A percentile compares a stretch with the other conserved stretches of the same genome.
Evolutionary conservation across 1,284 basidiomycete genomes (phyloP).

Genomic region (Puccinia triticina): DNA sequence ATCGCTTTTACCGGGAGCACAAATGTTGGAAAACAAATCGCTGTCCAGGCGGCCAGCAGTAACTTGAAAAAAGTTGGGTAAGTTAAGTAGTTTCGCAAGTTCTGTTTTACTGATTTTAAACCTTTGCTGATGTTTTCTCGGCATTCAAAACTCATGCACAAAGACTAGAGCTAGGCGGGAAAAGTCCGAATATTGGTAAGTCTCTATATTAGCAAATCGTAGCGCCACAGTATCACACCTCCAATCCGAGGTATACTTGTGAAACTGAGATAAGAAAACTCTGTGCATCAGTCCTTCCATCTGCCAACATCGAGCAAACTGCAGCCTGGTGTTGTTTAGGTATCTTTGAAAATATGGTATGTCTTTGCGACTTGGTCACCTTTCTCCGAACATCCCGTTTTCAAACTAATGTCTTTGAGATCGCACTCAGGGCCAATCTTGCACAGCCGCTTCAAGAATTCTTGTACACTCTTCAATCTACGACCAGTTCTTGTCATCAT

Average conservation of each 20-base stretch:
- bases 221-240: background rate
- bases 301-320: conserved; percentile 50
- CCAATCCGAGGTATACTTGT: background rate
- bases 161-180: conserved; percentile 57
- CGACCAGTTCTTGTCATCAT: conserved; percentile 44
- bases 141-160: conserved; percentile 47
- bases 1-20: conserved; percentile 52
- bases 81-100: background rate
- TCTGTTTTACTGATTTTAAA: background rate
- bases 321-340: conserved; percentile 49
- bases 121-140: conserved; percentile 53
- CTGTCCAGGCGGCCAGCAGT: conserved; percentile 23
- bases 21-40: conserved; percentile 41
- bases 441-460: conserved; percentile 53
- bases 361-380: background rate
- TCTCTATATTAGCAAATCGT: background rate
- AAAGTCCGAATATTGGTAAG: conserved; percentile 55
- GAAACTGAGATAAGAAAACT: background rate
- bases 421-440: conserved; percentile 51
- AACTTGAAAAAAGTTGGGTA: conserved; percentile 52
- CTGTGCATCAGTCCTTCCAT: conserved; percentile 32
- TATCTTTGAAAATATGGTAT: conserved; percentile 48
- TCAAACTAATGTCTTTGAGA: background rate
- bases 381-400: background rate
- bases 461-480: conserved; percentile 48